Percentiles rank a stretch among this genome's conserved stretches.
phyloP scores from a whole-genome alignment of 352 stramenopile species.

The Phytophthora uliginosa region DNA sequence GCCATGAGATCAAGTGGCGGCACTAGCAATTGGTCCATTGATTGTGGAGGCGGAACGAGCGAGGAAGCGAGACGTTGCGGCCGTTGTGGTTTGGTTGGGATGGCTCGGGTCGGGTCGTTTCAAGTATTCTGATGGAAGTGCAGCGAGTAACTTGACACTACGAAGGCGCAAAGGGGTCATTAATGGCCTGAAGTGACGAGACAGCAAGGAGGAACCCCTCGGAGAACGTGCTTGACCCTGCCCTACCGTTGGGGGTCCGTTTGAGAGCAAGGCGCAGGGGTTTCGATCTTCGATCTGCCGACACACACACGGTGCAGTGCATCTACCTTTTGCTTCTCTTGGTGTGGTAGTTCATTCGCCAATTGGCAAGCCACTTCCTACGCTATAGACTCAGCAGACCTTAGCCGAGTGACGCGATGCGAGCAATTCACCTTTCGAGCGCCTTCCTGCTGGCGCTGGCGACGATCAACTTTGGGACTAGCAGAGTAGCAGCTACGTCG shows the following conservation, averaged over 20 bases:
- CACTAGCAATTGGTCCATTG: constrained; percentile 42
- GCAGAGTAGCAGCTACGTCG: constrained; percentile 10
- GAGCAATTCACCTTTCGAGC: constrained; percentile 23
- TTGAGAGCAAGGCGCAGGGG: constrained; percentile 8
- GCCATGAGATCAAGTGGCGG: constrained; percentile 77
- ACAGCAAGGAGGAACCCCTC: constrained; percentile 7
- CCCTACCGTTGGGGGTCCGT: constrained; percentile 22
- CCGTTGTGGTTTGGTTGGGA: constrained; percentile 22
- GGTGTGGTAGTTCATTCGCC: constrained; percentile 27
- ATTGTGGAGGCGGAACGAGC: constrained; percentile 17
- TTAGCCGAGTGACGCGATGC: constrained; percentile 32
- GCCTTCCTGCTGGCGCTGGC: constrained; percentile 23
- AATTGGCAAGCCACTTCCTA: constrained; percentile 35
- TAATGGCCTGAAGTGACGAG: constrained; percentile 13
- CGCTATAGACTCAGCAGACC: constrained; percentile 16
- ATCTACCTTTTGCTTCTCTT: constrained; percentile 5
- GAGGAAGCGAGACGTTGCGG: constrained; percentile 27
- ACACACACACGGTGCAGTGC: not conserved
- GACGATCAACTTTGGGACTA: constrained; percentile 11
- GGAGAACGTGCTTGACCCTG: constrained; percentile 28
- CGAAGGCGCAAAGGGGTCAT: not conserved
- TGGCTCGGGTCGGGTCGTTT: constrained; percentile 18
- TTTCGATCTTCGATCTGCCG: constrained; percentile 21
- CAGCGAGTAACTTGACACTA: constrained; percentile 19
- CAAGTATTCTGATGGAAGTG: constrained; percentile 13